These are phyloP conservation scores for Fallopia convolvulus DNA, from an alignment of 148 eudicot genomes.

Conservation along the genomic window DNA sequence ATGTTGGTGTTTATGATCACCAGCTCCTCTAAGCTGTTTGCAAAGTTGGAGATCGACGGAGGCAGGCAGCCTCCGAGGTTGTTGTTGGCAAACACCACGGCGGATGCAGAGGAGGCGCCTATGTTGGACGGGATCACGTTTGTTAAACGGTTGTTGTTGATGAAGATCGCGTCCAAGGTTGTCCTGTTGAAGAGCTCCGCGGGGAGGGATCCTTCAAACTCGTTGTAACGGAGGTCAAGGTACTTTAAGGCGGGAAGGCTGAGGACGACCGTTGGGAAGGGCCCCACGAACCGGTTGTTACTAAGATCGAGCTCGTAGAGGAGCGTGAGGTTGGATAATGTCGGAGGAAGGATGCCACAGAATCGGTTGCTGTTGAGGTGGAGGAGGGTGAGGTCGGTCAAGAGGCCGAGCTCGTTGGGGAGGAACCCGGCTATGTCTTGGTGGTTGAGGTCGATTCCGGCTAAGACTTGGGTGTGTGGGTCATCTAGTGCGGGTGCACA, in stretches of 20 bases:
- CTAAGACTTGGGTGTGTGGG: conserved; percentile 26
- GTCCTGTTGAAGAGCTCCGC: conserved; percentile 30
- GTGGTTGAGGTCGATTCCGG: conserved; percentile 58
- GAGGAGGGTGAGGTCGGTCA: conserved; percentile 46
- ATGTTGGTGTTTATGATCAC: conserved; percentile 45
- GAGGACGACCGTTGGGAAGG: conserved; percentile 53
- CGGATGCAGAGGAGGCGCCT: conserved; percentile 39
- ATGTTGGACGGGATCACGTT: conserved; percentile 41
- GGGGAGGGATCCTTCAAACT: conserved; percentile 63
- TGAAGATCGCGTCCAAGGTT: conserved; percentile 47
- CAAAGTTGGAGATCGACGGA: conserved; percentile 50
- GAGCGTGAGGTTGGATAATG: conserved; percentile 35
- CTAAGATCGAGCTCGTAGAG: conserved; percentile 59
- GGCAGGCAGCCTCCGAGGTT: conserved; percentile 50
- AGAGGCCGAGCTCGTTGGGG: conserved; percentile 50
- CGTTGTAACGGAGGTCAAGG: conserved; percentile 66
- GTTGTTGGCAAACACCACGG: conserved; percentile 61
- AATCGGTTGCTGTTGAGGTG: conserved; percentile 66
- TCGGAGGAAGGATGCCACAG: conserved; percentile 49
- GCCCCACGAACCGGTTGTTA: conserved; percentile 64
- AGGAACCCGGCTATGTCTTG: conserved; percentile 58
- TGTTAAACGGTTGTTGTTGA: conserved; percentile 50
- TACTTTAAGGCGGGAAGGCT: conserved; percentile 38
- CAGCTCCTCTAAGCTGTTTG: conserved; percentile 49
- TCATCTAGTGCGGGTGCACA: conserved; percentile 34